Evolutionary conservation across 306 rosid species (phyloP).

Genomic region (Castanea sativa): DNA sequence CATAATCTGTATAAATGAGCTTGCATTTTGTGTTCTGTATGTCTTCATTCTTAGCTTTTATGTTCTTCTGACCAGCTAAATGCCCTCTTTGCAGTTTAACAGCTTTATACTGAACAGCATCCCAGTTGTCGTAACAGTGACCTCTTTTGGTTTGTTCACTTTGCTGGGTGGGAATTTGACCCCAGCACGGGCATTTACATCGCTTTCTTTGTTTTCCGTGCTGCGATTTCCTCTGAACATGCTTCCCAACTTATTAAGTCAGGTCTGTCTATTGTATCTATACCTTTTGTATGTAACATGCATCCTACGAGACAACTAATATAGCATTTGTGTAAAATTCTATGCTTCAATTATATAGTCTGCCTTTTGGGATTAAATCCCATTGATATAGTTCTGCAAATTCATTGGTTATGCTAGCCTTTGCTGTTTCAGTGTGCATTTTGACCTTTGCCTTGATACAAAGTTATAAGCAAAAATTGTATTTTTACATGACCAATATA

Average conservation of each 20-base stretch:
- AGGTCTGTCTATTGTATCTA: conserved; percentile 45
- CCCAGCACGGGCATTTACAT: conserved; percentile 89
- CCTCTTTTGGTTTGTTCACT: conserved; percentile 73
- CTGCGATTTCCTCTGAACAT: conserved; percentile 70
- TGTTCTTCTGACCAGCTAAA: conserved; percentile 18
- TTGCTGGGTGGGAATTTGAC: conserved; percentile 84
- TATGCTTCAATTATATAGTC: not conserved
- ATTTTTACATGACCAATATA: not conserved
- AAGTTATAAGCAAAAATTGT: not conserved
- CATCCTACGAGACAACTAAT: not conserved
- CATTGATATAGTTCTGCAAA: not conserved
- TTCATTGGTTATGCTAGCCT: not conserved
- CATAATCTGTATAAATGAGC: not conserved
- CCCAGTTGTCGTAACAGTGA: conserved; percentile 79
- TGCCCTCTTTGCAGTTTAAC: conserved; percentile 58
- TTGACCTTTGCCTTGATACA: not conserved
- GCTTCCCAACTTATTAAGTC: conserved; percentile 78
- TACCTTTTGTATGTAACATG: not conserved
- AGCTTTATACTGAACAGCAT: conserved; percentile 66
- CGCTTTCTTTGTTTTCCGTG: conserved; percentile 75
- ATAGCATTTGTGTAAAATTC: not conserved
- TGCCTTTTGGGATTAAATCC: not conserved
- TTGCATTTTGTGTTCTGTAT: not conserved
- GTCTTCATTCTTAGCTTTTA: not conserved
- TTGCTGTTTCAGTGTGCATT: not conserved